phyloP scores from a whole-genome alignment of 495 filamentous ascomycete genomes.

The Penicillium mononematosum region DNA sequence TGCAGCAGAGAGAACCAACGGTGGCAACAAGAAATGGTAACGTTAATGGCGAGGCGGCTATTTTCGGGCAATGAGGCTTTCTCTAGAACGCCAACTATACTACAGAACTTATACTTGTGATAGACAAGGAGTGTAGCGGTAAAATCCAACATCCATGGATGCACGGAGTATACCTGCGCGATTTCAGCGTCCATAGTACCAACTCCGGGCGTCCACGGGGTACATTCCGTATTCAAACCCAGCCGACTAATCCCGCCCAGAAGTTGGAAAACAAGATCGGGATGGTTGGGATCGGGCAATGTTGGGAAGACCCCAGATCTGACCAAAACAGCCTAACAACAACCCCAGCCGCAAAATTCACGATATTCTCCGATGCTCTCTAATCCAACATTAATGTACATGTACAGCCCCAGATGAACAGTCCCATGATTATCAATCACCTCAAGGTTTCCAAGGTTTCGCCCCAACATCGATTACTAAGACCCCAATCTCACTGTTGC shows the following conservation, averaged over 20 bases:
- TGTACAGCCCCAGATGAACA: not conserved
- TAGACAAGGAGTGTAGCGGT: not conserved
- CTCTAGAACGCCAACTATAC: not conserved
- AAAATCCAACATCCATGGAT: not conserved
- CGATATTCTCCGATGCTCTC: conserved; percentile 2
- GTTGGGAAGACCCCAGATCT: not conserved
- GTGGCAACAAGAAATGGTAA: not conserved
- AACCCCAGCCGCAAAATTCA: not conserved
- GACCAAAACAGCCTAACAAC: not conserved
- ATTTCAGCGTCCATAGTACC: not conserved
- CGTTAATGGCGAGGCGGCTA: not conserved
- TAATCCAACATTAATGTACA: not conserved
- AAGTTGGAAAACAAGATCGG: not conserved
- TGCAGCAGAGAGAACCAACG: not conserved
- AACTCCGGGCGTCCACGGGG: not conserved
- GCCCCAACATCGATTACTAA: not conserved
- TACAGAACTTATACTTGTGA: not conserved
- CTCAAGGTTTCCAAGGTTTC: too few relatives aligned
- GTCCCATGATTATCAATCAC: not conserved
- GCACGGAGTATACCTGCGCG: not conserved
- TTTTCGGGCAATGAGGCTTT: not conserved
- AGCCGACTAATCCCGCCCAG: not conserved
- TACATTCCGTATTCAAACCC: conserved; percentile 22
- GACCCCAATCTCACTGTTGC: conserved; percentile 1
- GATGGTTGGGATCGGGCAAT: not conserved